Conservation (phyloP, 768 basidiomycete species). For the Russula olivacea region DNA sequence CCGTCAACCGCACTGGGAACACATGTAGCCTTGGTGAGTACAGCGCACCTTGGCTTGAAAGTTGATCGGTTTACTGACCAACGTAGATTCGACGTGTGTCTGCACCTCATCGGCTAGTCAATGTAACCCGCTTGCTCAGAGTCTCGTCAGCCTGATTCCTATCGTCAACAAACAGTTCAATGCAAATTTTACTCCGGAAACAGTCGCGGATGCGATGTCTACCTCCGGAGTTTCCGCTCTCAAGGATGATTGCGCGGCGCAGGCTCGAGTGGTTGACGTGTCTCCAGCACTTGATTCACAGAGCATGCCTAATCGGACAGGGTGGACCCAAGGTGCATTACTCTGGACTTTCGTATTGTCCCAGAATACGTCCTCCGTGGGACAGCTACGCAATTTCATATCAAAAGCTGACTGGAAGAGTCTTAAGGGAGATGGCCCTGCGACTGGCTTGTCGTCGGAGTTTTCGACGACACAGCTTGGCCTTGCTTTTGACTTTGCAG, state of each 20-base stretch:
- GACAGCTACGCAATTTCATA: conserved; percentile 43
- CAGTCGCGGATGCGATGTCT: conserved; percentile 49
- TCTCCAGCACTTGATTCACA: conserved; percentile 38
- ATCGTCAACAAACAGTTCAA: conserved; percentile 43
- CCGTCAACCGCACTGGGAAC: conserved; percentile 42
- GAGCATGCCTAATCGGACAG: conserved; percentile 44
- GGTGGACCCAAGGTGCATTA: conserved; percentile 54
- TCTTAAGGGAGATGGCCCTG: conserved; percentile 40
- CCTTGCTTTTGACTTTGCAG: conserved; percentile 54
- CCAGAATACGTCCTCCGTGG: conserved; percentile 38
- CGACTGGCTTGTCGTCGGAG: conserved; percentile 27
- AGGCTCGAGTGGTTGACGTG: conserved; percentile 52
- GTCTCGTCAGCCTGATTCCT: conserved; percentile 45
- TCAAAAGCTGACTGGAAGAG: conserved; percentile 44
- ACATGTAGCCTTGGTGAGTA: conserved; percentile 52
- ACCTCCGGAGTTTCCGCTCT: conserved; percentile 40
- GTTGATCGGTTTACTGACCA: conserved; percentile 8
- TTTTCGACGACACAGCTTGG: conserved; percentile 46
- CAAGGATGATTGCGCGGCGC: conserved; percentile 45
- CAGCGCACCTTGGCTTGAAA: neutral
- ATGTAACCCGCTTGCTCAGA: conserved; percentile 51
- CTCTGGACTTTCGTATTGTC: conserved; percentile 55
- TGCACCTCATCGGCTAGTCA: conserved; percentile 46
- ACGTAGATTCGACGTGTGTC: conserved; percentile 55
- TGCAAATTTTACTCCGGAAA: conserved; percentile 39